Conservation (phyloP, 2,329 filamentous ascomycete species). For the Xylariaceae sp. region DNA sequence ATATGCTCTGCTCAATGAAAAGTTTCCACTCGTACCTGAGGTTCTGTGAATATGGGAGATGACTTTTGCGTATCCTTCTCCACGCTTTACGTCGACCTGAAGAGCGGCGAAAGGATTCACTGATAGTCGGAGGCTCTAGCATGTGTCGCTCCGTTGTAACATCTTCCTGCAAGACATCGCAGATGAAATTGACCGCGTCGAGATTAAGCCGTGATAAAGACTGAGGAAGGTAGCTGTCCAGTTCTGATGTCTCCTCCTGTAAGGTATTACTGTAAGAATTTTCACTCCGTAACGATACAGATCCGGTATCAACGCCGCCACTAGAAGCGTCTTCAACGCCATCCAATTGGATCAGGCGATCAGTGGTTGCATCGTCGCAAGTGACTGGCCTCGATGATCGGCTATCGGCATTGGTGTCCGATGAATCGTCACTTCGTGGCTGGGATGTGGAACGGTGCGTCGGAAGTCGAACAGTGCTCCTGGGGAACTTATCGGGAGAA, state of each 20-base stretch:
- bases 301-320: conserved; percentile 18
- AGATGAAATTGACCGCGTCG: conserved; percentile 55
- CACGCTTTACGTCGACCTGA: conserved; percentile 29
- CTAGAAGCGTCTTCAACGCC: conserved; percentile 25
- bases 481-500: conserved; percentile 25
- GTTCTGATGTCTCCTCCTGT: conserved; percentile 21
- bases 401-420: conserved; percentile 16
- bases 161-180: conserved; percentile 55
- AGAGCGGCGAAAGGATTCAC: conserved; percentile 27
- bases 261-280: conserved; percentile 17
- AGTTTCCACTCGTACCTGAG: conserved; percentile 49
- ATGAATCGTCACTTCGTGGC: conserved; percentile 18
- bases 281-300: conserved; percentile 22
- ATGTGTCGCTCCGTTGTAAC: conserved; percentile 46
- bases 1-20: conserved; percentile 61
- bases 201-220: conserved; percentile 49
- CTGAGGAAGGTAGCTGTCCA: conserved; percentile 47
- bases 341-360: conserved; percentile 22
- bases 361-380: conserved; percentile 10
- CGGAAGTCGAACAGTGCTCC: conserved; percentile 22
- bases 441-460: conserved; percentile 24
- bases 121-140: conserved; percentile 38
- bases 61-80: conserved; percentile 32
- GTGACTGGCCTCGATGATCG: conserved; percentile 13
- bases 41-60: conserved; percentile 28